Evolutionary conservation across 148 eudicot genomes (phyloP), one percentile per base, ranked within the genome.

Genomic region (Mesembryanthemum crystallinum): DNA sequence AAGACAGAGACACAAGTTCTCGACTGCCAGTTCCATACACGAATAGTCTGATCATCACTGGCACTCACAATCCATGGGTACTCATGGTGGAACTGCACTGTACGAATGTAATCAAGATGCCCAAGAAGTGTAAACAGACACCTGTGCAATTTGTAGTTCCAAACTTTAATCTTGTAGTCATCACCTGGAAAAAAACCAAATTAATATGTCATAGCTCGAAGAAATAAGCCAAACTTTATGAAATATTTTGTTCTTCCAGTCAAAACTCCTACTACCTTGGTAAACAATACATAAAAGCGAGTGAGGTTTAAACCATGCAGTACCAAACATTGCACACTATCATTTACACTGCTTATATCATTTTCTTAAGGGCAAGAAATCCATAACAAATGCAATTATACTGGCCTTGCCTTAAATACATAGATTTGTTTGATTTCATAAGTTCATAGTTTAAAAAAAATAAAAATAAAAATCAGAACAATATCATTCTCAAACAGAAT

Each of bases 11-110:
- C 86, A 81, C 98, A 94, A 4, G 95, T 87, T 9, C 97, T 85
- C 25, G 98, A 94, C 73, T 94, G 97, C 98, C 98, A 94, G 74
- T 94, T 94, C 98, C 98, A 94, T 59, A 94, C 84, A 73, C 98
- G 86, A 64, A 94, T 90, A 49, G 98, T 94, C 88, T 94, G 97
- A 72, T 94, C 98, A 86, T 94, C 97, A 85, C 98, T 91, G 29
- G 98, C 91, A 84, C 98, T 94, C 64, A 94, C 94, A 59, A 94
- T 94, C 98, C 98, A 94, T 15, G 97, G 98, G 76, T 75, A 68
- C 82, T 91, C 97, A 79, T 94, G 97, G 84, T 94, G 97, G 76
- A 94, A 94, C 76, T 91, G 98, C 70, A 94, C 98, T 3, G 98
- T 94, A 39, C 98, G 89, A 80, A 94, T 94, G 79, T 94, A 91